Percentiles rank a stretch among this genome's conserved stretches.
These are phyloP conservation scores for Hypoxylon subgilvum DNA, from an alignment of 495 filamentous ascomycete genomes.

Conservation along the genomic window DNA sequence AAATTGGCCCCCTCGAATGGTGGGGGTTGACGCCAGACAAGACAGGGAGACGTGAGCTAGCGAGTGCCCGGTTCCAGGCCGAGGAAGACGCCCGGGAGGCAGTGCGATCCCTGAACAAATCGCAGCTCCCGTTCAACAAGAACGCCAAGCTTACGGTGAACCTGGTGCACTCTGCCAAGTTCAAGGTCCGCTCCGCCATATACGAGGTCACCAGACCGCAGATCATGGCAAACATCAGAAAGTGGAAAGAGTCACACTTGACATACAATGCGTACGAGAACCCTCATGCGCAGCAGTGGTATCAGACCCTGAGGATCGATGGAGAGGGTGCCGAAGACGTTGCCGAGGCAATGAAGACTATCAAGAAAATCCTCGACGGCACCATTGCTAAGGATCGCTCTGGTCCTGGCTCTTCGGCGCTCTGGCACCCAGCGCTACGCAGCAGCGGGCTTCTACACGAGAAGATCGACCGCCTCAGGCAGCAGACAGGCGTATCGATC, in stretches of 20 bases:
- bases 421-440: slow-evolving; percentile 41
- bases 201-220: slow-evolving; percentile 48
- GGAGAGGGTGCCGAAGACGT: slow-evolving; percentile 47
- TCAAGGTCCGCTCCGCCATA: slow-evolving; percentile 43
- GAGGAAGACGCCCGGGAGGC: slow-evolving; percentile 43
- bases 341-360: slow-evolving; percentile 43
- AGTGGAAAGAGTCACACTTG: slow-evolving; percentile 38
- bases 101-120: slow-evolving; percentile 29
- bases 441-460: slow-evolving; percentile 19
- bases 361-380: slow-evolving; percentile 41
- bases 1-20: slow-evolving; percentile 41
- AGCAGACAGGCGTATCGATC: slow-evolving; percentile 38
- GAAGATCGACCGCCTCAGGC: slow-evolving; percentile 27
- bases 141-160: slow-evolving; percentile 41
- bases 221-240: slow-evolving; percentile 8
- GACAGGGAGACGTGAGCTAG: slow-evolving; percentile 40
- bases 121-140: slow-evolving; percentile 22
- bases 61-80: slow-evolving; percentile 41
- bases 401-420: slow-evolving; percentile 9
- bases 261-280: slow-evolving; percentile 38
- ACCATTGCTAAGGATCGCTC: slow-evolving; percentile 26
- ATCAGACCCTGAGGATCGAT: slow-evolving; percentile 48
- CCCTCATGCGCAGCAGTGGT: slow-evolving; percentile 19
- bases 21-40: slow-evolving; percentile 33
- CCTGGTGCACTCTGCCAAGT: slow-evolving; percentile 44